Evolutionary conservation across 805 yeast species (phyloP).

Genomic region (Ascoidea asiatica): DNA sequence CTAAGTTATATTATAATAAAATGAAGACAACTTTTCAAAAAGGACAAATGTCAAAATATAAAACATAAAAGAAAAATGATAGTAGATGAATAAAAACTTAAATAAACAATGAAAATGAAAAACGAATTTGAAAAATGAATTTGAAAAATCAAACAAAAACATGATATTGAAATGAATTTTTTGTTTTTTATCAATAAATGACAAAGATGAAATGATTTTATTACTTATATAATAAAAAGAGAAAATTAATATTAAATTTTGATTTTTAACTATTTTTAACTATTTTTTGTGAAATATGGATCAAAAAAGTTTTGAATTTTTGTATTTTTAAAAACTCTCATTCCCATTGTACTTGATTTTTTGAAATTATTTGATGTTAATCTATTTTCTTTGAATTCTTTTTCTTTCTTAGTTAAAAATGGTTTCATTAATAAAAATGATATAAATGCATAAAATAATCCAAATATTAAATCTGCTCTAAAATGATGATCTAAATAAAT

Average conservation of each 20-base stretch:
- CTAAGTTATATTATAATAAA: too few species aligned
- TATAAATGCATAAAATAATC: conserved; percentile 36
- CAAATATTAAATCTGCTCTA: conserved; percentile 46
- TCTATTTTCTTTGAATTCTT: conserved; percentile 18
- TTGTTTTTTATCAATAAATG: too few species aligned
- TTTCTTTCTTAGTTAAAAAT: conserved; percentile 20
- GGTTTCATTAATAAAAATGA: conserved; percentile 28
- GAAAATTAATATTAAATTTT: too few species aligned
- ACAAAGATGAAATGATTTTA: too few species aligned
- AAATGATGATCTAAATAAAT: conserved; percentile 65
- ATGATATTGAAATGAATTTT: neutral
- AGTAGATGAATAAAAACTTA: neutral
- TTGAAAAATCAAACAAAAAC: too few species aligned
- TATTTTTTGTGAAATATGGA: conserved; percentile 19
- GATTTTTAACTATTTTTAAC: conserved; percentile 11
- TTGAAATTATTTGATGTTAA: conserved; percentile 20
- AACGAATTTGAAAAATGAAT: neutral
- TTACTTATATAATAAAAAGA: too few species aligned
- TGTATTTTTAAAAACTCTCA: conserved; percentile 44
- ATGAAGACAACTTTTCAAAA: too few species aligned
- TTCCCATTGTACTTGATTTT: conserved; percentile 43
- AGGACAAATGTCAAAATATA: too few species aligned
- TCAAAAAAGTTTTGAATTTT: conserved; percentile 38
- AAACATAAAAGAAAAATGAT: neutral
- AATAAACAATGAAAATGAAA: neutral